Percentiles rank a stretch among this genome's conserved stretches.
Conservation (phyloP, 768 basidiomycete genomes). For the Stropharia rugosoannulata region DNA sequence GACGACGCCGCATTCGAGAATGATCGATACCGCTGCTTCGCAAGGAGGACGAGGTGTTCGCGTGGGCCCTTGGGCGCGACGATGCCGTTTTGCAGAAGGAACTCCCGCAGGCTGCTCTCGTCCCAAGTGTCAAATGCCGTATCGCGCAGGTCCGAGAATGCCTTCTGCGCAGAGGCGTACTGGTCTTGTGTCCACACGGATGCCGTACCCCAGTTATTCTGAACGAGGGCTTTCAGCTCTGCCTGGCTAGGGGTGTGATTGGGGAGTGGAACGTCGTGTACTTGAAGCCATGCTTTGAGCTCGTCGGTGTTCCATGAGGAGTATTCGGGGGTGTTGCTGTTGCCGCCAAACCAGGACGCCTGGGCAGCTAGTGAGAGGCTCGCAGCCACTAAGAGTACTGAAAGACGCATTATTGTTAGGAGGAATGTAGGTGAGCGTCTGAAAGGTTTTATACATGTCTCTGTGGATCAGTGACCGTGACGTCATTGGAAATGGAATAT, state of each 20-base stretch:
- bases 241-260: slow-evolving; percentile 39
- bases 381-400: slow-evolving; percentile 19
- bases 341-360: slow-evolving; percentile 53
- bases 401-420: slow-evolving; percentile 20
- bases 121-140: slow-evolving; percentile 79
- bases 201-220: slow-evolving; percentile 58
- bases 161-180: slow-evolving; percentile 59
- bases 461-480: slow-evolving; percentile 14
- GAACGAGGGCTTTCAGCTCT: slow-evolving; percentile 47
- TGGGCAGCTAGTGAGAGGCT: slow-evolving; percentile 33
- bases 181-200: slow-evolving; percentile 63
- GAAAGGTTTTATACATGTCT: slow-evolving; percentile 17
- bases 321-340: slow-evolving; percentile 34
- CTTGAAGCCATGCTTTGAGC: slow-evolving; percentile 67
- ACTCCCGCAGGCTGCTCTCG: slow-evolving; percentile 78
- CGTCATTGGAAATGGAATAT: slow-evolving; percentile 16
- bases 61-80: slow-evolving; percentile 76
- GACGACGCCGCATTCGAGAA: slow-evolving; percentile 62
- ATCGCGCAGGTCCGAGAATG: slow-evolving; percentile 59
- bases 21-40: slow-evolving; percentile 65
- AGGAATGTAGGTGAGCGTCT: neutral
- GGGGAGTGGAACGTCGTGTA: slow-evolving; percentile 60
- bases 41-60: slow-evolving; percentile 79
- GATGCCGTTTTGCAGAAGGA: slow-evolving; percentile 84
- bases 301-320: slow-evolving; percentile 61